These are phyloP conservation scores for Diversispora eburnea DNA, from an alignment of 192 early-diverging fungal genomes.

Conservation along the genomic window DNA sequence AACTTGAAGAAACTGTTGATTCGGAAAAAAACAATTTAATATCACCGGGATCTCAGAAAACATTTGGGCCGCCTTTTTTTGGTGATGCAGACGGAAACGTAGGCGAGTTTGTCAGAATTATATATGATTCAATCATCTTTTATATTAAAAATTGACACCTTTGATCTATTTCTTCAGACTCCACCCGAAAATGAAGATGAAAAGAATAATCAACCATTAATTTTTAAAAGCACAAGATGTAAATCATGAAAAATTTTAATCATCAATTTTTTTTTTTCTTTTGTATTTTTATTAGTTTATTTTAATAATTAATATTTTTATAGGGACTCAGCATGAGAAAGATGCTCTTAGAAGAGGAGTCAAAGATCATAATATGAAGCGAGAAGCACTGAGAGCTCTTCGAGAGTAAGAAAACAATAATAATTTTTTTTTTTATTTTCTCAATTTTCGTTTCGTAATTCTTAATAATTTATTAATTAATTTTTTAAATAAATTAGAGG, in stretches of 20 bases:
- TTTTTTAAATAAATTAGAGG: neutral
- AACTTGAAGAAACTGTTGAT: neutral
- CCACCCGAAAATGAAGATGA: conserved; percentile 33
- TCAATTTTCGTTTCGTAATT: neutral
- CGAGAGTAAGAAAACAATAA: neutral
- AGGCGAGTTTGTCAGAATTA: neutral
- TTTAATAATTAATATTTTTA: neutral
- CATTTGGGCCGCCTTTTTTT: neutral
- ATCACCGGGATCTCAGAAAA: neutral
- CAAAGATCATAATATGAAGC: conserved; percentile 16
- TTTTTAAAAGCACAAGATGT: conserved; percentile 25
- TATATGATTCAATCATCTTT: neutral
- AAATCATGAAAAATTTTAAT: conserved; percentile 1
- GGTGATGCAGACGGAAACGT: neutral
- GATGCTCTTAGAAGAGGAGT: neutral
- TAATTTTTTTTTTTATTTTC: neutral
- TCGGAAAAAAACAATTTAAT: neutral
- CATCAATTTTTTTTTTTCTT: conserved; percentile 27
- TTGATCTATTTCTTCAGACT: conserved; percentile 17
- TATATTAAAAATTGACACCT: neutral
- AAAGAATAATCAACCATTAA: neutral
- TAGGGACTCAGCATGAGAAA: conserved; percentile 4
- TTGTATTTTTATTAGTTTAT: conserved; percentile 24
- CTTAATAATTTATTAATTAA: neutral
- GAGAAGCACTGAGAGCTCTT: neutral